Percentiles rank a stretch among this genome's conserved stretches.
These are phyloP conservation scores for Leptographium flavum DNA, from an alignment of 2,329 filamentous ascomycete genomes.

Conservation along the genomic window DNA sequence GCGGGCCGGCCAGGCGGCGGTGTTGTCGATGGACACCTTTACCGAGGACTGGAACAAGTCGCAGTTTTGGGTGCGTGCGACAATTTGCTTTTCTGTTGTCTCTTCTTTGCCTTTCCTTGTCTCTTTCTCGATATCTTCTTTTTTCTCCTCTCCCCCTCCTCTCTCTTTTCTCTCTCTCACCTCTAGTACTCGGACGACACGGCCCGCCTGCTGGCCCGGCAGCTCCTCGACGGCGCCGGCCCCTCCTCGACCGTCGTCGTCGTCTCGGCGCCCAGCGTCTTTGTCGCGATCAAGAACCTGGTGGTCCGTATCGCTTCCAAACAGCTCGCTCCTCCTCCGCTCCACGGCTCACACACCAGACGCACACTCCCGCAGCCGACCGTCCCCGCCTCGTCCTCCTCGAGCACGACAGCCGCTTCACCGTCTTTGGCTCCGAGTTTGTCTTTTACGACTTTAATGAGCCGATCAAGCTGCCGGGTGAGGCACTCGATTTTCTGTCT, in stretches of 20 bases:
- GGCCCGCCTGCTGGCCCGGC: slow-evolving; percentile 45
- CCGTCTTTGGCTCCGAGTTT: slow-evolving; percentile 55
- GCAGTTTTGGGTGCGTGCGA: slow-evolving; percentile 63
- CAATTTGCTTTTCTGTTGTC: no score
- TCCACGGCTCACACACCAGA: neutral
- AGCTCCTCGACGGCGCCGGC: slow-evolving; percentile 49
- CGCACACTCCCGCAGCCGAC: neutral
- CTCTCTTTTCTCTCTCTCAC: neutral
- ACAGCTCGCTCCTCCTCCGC: neutral
- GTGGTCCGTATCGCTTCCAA: slow-evolving; percentile 3
- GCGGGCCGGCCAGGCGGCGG: slow-evolving; percentile 5
- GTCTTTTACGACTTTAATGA: slow-evolving; percentile 59
- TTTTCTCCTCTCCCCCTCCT: neutral
- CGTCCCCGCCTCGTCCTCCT: slow-evolving; percentile 49
- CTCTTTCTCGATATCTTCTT: neutral
- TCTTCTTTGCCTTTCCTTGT: neutral
- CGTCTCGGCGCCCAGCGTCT: slow-evolving; percentile 63
- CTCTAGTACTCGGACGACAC: slow-evolving; percentile 57
- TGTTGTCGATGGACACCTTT: slow-evolving; percentile 53
- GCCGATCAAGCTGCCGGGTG: slow-evolving; percentile 50
- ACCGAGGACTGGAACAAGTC: slow-evolving; percentile 71
- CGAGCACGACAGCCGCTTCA: slow-evolving; percentile 62
- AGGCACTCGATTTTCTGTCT: slow-evolving; percentile 6
- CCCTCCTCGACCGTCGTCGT: slow-evolving; percentile 45
- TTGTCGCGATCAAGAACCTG: slow-evolving; percentile 57